phyloP scores from a whole-genome alignment of 441 rosid species.

The Aquilaria agallochum region DNA sequence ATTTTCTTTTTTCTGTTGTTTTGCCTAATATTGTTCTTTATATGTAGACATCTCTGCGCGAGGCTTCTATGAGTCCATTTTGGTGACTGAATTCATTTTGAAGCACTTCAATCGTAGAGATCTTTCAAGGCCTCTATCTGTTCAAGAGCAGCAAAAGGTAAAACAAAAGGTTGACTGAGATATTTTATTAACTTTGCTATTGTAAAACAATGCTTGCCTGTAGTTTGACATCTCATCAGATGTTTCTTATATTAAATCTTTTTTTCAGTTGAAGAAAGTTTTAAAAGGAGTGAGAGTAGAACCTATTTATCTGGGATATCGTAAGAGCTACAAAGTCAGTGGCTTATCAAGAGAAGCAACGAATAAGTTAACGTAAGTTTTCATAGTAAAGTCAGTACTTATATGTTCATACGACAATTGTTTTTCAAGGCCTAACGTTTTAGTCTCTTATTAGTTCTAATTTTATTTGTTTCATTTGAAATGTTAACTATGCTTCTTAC shows the following conservation, averaged over 20 bases:
- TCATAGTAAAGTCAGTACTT: not conserved
- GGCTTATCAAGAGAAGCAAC: not conserved
- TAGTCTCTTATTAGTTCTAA: too few species aligned
- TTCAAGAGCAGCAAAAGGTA: too few species aligned
- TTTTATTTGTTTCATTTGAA: not conserved
- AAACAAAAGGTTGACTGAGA: too few species aligned
- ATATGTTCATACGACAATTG: not conserved
- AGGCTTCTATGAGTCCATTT: not conserved
- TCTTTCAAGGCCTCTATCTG: too few species aligned
- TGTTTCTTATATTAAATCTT: not conserved
- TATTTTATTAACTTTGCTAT: too few species aligned
- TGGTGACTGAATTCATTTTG: not conserved
- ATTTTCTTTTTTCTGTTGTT: not conserved
- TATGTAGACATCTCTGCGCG: not conserved
- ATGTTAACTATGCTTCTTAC: not conserved
- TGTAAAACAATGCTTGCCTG: not conserved
- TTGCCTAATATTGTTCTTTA: not conserved
- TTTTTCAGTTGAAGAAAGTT: not conserved
- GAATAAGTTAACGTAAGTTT: not conserved
- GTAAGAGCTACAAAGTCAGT: not conserved
- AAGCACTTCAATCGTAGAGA: too few species aligned
- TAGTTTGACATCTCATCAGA: not conserved
- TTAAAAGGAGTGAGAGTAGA: constrained; percentile 1
- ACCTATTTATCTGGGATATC: not conserved
- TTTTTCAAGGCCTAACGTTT: too few species aligned